These are phyloP conservation scores for Colletotrichum eleusines DNA, from an alignment of 2,329 filamentous ascomycete genomes.

Conservation along the genomic window DNA sequence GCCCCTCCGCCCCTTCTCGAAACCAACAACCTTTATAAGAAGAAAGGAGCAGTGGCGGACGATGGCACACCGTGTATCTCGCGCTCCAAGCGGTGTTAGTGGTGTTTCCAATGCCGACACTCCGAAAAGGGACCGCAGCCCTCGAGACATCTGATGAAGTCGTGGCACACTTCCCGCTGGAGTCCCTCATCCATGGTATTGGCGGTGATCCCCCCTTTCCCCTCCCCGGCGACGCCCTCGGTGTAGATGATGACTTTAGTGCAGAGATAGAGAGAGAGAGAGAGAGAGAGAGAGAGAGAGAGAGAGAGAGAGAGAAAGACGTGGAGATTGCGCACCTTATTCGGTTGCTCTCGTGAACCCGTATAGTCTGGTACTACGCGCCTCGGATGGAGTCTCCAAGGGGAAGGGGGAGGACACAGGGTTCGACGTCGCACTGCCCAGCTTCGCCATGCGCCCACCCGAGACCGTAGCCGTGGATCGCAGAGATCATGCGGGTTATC, in stretches of 20 bases:
- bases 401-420: background rate
- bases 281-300: too few relatives aligned
- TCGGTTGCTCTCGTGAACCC: background rate
- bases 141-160: background rate
- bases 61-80: background rate
- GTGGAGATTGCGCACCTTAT: background rate
- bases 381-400: background rate
- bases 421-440: slow-evolving; percentile 5
- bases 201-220: too few relatives aligned
- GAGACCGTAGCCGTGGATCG: slow-evolving; percentile 20
- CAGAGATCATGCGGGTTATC: slow-evolving; percentile 24
- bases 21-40: slow-evolving; percentile 31
- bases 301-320: background rate
- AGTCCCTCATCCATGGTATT: background rate
- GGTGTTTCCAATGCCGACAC: background rate
- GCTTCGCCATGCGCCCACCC: slow-evolving; percentile 19
- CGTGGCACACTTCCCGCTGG: background rate
- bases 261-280: too few relatives aligned
- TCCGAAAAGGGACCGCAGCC: background rate
- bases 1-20: background rate
- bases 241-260: background rate
- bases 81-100: too few relatives aligned
- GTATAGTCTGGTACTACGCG: background rate
- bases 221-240: background rate
- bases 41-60: background rate